Conservation (phyloP, 257 asterid species). For the Ophiorrhiza pumila region DNA sequence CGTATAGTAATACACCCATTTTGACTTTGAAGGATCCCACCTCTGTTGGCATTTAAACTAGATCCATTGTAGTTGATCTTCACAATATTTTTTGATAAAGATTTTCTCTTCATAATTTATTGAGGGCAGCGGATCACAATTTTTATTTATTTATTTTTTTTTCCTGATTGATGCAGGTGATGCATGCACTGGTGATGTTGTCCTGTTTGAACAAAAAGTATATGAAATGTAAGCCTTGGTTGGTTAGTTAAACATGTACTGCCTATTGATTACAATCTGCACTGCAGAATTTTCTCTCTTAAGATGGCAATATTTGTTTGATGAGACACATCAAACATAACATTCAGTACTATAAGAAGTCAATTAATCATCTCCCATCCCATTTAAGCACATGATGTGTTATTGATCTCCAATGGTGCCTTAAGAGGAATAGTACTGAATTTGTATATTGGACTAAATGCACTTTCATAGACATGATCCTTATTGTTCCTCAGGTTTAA, state of each 20-base stretch:
- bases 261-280: background rate
- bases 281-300: background rate
- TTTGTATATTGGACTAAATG: background rate
- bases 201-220: conserved; percentile 83
- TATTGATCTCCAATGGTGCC: background rate
- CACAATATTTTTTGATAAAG: background rate
- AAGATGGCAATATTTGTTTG: background rate
- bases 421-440: background rate
- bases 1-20: background rate
- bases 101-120: background rate
- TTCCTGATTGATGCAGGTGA: conserved; percentile 56
- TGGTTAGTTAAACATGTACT: background rate
- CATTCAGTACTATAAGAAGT: background rate
- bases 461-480: conserved; percentile 7
- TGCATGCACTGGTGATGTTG: conserved; percentile 81
- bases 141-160: background rate
- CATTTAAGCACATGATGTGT: background rate
- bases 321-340: background rate
- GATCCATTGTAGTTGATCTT: background rate
- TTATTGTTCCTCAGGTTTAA: conserved; percentile 54
- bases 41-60: background rate
- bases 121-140: background rate
- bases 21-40: background rate
- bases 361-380: background rate
- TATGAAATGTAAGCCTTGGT: conserved; percentile 64